These are phyloP conservation scores for Voacanga thouarsii DNA, from an alignment of 257 asterid species.

Conservation along the genomic window DNA sequence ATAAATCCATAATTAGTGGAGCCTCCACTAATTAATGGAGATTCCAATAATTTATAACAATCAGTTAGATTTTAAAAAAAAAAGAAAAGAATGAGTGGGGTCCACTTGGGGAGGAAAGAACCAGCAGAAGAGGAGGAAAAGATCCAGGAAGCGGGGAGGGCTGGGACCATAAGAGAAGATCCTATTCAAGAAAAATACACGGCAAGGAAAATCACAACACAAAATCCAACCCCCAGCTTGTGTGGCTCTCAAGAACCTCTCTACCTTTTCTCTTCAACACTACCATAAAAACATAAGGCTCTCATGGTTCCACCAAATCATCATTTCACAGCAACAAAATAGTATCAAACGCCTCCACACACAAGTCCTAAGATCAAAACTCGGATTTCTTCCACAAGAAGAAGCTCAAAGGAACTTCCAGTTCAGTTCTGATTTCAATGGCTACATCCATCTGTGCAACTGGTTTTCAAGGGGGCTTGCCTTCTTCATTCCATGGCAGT, in stretches of 20 bases:
- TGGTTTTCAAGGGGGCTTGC: slow-evolving; percentile 33
- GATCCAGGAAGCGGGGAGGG: slow-evolving; percentile 21
- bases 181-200: slow-evolving; percentile 15
- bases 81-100: not conserved
- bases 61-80: no score
- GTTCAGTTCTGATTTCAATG: slow-evolving; percentile 30
- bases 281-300: slow-evolving; percentile 31
- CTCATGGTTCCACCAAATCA: slow-evolving; percentile 17
- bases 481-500: slow-evolving; percentile 53
- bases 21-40: no score
- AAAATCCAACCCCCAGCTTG: slow-evolving; percentile 23
- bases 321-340: slow-evolving; percentile 3
- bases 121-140: slow-evolving; percentile 22
- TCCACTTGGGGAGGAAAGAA: slow-evolving; percentile 11
- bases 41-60: no score
- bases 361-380: not conserved
- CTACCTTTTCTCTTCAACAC: slow-evolving; percentile 1
- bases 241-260: slow-evolving; percentile 42
- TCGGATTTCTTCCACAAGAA: not conserved
- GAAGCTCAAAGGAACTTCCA: not conserved
- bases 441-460: slow-evolving; percentile 59
- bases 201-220: slow-evolving; percentile 4
- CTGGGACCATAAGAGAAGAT: slow-evolving; percentile 13
- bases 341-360: not conserved
- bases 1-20: no score